Percentiles rank a stretch among this genome's conserved stretches.
phyloP scores from a whole-genome alignment of 169 alveolate species.

The Babesia bigemina region DNA sequence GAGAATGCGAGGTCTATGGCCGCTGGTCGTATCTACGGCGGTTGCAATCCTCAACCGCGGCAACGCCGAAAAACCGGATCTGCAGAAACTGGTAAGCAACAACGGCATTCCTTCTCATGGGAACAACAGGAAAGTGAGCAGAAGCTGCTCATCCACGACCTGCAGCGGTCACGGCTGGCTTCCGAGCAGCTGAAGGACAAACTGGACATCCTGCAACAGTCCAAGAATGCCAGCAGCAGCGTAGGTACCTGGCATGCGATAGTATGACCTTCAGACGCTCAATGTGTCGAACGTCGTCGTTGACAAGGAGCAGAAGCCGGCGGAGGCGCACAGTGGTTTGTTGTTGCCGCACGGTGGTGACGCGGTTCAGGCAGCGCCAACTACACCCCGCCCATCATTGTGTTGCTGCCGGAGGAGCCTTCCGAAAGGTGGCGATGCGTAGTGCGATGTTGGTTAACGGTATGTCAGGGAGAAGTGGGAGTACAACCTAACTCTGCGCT shows the following conservation, averaged over 20 bases:
- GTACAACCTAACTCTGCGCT: slow-evolving; percentile 57
- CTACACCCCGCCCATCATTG: slow-evolving; percentile 64
- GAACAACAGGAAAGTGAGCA: slow-evolving; percentile 56
- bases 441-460: neutral
- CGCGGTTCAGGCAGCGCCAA: slow-evolving; percentile 1
- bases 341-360: neutral
- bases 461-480: slow-evolving; percentile 66
- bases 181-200: slow-evolving; percentile 40
- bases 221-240: slow-evolving; percentile 28
- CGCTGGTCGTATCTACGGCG: neutral
- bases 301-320: neutral
- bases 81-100: neutral
- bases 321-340: neutral
- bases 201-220: slow-evolving; percentile 30
- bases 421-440: slow-evolving; percentile 29
- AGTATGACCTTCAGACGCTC: slow-evolving; percentile 1
- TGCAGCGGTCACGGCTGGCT: slow-evolving; percentile 23
- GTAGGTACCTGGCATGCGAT: slow-evolving; percentile 1
- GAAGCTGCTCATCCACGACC: slow-evolving; percentile 50
- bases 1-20: neutral
- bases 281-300: slow-evolving; percentile 25
- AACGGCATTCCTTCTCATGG: too few species aligned
- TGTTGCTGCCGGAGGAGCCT: slow-evolving; percentile 63
- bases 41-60: neutral
- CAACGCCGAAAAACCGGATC: slow-evolving; percentile 3